These are phyloP conservation scores for Luffa aegyptiaca DNA, from an alignment of 306 rosid species.

Conservation along the genomic window DNA sequence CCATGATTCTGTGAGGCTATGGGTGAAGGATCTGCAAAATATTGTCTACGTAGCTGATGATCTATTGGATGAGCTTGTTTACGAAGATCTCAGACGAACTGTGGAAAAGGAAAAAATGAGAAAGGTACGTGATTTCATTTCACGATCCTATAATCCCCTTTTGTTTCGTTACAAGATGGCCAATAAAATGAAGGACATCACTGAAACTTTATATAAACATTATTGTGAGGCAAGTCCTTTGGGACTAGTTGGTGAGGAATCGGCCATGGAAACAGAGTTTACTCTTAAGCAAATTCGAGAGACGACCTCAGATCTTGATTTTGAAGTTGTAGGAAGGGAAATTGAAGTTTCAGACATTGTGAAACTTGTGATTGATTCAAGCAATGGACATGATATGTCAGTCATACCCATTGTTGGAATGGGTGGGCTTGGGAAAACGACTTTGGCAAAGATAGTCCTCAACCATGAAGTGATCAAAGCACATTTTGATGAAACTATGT, in stretches of 20 bases:
- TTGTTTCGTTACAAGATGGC: not conserved
- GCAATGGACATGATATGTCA: not conserved
- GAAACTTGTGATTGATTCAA: not conserved
- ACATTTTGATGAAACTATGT: constrained; percentile 4
- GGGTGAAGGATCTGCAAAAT: constrained; percentile 2
- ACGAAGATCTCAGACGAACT: not conserved
- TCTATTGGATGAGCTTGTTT: not conserved
- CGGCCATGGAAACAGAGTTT: not conserved
- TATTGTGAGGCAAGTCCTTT: not conserved
- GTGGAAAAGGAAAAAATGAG: not conserved
- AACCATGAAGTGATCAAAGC: not conserved
- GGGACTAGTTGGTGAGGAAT: not conserved
- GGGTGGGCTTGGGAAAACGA: not conserved
- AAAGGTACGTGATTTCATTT: not conserved
- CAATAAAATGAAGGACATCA: not conserved
- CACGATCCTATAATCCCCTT: not conserved
- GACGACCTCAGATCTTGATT: not conserved
- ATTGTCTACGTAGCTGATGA: not conserved
- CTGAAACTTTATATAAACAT: not conserved
- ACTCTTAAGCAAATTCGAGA: not conserved
- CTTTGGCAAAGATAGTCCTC: constrained; percentile 4
- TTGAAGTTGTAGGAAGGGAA: not conserved
- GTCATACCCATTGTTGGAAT: not conserved
- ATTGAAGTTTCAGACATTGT: not conserved
- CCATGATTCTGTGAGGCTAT: not conserved